A percentile compares a stretch with the other conserved stretches of the same genome.
Conservation (phyloP, 2,329 filamentous ascomycete species). For the Penicillium sp. region DNA sequence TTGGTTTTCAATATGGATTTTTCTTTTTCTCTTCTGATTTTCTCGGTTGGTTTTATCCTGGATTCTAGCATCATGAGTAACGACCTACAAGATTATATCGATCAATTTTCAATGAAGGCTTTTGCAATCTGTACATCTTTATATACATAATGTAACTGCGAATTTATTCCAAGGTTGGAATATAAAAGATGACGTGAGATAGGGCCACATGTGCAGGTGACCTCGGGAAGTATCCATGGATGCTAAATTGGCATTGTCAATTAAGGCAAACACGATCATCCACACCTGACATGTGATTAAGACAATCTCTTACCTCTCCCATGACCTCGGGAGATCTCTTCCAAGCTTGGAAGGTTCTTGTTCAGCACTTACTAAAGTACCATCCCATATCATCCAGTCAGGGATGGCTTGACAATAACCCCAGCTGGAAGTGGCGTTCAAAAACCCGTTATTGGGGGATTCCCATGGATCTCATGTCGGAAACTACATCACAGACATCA, state of each 20-base stretch:
- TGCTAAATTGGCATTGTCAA: not conserved
- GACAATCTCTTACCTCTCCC: not conserved
- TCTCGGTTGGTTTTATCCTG: slow-evolving; percentile 11
- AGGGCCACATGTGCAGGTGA: not conserved
- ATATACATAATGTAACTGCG: not conserved
- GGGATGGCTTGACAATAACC: not conserved
- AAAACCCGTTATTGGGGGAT: not conserved
- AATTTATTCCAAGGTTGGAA: not conserved
- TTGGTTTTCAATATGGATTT: not conserved
- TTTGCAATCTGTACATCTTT: not conserved
- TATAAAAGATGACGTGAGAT: not conserved
- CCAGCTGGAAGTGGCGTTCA: not conserved
- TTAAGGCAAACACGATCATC: not conserved
- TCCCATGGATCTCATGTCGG: no score
- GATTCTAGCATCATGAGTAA: slow-evolving; percentile 24
- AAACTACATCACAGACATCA: not conserved
- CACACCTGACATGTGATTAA: not conserved
- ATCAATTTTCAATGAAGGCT: not conserved
- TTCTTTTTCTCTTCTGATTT: not conserved
- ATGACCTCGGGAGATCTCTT: not conserved
- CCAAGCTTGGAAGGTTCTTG: not conserved
- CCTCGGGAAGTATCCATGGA: not conserved
- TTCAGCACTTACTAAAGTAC: not conserved
- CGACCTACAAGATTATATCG: slow-evolving; percentile 19
- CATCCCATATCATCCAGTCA: not conserved